Evolutionary conservation across 805 yeast species (phyloP).

Genomic region (Scheffersomyces amazonensis): DNA sequence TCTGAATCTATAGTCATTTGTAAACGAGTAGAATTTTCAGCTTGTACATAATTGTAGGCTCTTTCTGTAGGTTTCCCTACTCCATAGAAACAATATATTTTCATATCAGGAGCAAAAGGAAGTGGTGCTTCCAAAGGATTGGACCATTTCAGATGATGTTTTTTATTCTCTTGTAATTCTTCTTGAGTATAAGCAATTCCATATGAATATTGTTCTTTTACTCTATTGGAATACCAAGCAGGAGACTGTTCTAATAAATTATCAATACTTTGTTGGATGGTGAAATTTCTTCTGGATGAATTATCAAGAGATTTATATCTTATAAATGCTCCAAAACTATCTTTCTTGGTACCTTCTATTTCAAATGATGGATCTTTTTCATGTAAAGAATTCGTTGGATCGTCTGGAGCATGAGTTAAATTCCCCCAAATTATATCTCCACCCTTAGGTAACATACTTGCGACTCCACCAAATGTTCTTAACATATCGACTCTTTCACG

Average conservation of each 20-base stretch:
- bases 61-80: conserved; percentile 97
- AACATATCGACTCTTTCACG: conserved; percentile 84
- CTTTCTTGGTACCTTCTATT: conserved; percentile 26
- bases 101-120: conserved; percentile 92
- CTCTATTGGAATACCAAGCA: conserved; percentile 67
- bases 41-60: conserved; percentile 77
- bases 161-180: conserved; percentile 64
- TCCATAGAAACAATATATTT: conserved; percentile 87
- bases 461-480: conserved; percentile 88
- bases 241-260: conserved; percentile 66
- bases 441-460: conserved; percentile 96
- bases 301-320: conserved; percentile 46
- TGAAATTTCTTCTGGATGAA: conserved; percentile 49
- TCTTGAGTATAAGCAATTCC: conserved; percentile 64
- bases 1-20: conserved; percentile 72
- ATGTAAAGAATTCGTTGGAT: conserved; percentile 37
- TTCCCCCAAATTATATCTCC: conserved; percentile 90
- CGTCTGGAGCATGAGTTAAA: conserved; percentile 67
- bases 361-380: conserved; percentile 11
- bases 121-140: conserved; percentile 90
- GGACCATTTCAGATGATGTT: conserved; percentile 81
- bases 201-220: conserved; percentile 68
- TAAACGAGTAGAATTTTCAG: conserved; percentile 50
- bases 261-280: conserved; percentile 68
- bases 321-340: conserved; percentile 66